These are phyloP conservation scores for Trametes cubensis DNA, from an alignment of 768 basidiomycete species.

Conservation along the genomic window DNA sequence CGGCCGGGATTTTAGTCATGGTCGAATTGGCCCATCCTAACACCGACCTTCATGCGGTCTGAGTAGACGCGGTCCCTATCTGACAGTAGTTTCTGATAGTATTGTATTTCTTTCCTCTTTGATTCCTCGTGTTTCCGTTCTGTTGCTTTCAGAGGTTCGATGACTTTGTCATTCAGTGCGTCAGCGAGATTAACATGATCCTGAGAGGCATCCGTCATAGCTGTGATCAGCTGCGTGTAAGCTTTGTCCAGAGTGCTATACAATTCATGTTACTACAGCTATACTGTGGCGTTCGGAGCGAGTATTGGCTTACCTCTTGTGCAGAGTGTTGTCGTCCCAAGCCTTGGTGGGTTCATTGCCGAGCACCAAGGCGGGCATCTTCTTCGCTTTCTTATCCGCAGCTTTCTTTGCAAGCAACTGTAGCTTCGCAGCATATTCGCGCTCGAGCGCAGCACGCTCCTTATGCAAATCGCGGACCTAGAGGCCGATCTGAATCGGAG, in stretches of 20 bases:
- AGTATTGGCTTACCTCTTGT: constrained; percentile 51
- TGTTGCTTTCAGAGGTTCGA: constrained; percentile 61
- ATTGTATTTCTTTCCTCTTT: constrained; percentile 74
- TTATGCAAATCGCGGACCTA: constrained; percentile 76
- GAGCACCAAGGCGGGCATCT: constrained; percentile 54
- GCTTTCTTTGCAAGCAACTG: constrained; percentile 67
- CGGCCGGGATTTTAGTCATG: not conserved
- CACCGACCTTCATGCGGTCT: constrained; percentile 69
- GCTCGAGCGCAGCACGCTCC: constrained; percentile 68
- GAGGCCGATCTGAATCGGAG: not conserved
- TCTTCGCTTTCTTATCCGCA: constrained; percentile 69
- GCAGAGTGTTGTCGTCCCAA: constrained; percentile 54
- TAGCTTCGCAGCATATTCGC: constrained; percentile 77
- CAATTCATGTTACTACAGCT: not conserved
- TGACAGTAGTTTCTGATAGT: constrained; percentile 68
- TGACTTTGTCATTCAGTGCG: constrained; percentile 56
- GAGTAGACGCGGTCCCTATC: constrained; percentile 70
- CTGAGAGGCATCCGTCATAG: constrained; percentile 61
- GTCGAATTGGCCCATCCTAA: not conserved
- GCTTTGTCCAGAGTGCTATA: constrained; percentile 73
- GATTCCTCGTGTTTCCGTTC: constrained; percentile 66
- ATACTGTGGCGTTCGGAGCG: not conserved
- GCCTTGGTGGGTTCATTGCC: constrained; percentile 70
- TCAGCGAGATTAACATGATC: constrained; percentile 74
- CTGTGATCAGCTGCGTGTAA: constrained; percentile 66